Conservation (phyloP, 345 rosid species). For the Litchi chinensis region DNA sequence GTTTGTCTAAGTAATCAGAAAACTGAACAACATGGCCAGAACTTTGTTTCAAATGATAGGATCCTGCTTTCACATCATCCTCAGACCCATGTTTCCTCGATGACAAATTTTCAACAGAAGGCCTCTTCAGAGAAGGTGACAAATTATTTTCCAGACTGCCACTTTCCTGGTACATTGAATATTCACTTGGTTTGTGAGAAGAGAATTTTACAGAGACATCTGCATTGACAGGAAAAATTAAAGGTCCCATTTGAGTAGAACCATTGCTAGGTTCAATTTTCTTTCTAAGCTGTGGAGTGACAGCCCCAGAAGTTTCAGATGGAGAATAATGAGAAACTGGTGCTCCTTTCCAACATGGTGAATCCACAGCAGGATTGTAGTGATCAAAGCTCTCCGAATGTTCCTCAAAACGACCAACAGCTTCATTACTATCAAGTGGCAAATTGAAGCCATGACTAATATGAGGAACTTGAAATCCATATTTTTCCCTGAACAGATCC, state of each 20-base stretch:
- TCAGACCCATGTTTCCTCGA: slow-evolving; percentile 25
- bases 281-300: slow-evolving; percentile 30
- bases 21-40: slow-evolving; percentile 24
- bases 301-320: slow-evolving; percentile 32
- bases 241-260: slow-evolving; percentile 40
- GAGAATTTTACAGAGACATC: slow-evolving; percentile 31
- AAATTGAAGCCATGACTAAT: slow-evolving; percentile 33
- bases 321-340: slow-evolving; percentile 36
- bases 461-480: slow-evolving; percentile 35
- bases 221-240: slow-evolving; percentile 14
- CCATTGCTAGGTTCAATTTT: slow-evolving; percentile 39
- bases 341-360: slow-evolving; percentile 65
- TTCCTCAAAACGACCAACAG: slow-evolving; percentile 36
- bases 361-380: slow-evolving; percentile 46
- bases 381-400: slow-evolving; percentile 46
- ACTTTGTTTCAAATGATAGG: slow-evolving; percentile 18
- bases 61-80: slow-evolving; percentile 25
- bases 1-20: slow-evolving; percentile 28
- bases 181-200: slow-evolving; percentile 31
- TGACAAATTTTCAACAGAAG: slow-evolving; percentile 15
- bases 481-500: slow-evolving; percentile 29
- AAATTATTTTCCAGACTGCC: slow-evolving; percentile 19
- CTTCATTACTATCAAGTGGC: slow-evolving; percentile 35
- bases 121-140: slow-evolving; percentile 26
- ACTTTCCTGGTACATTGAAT: slow-evolving; percentile 13